Conservation (phyloP, 23 red algal genomes). For the Gracilaria caudata region DNA sequence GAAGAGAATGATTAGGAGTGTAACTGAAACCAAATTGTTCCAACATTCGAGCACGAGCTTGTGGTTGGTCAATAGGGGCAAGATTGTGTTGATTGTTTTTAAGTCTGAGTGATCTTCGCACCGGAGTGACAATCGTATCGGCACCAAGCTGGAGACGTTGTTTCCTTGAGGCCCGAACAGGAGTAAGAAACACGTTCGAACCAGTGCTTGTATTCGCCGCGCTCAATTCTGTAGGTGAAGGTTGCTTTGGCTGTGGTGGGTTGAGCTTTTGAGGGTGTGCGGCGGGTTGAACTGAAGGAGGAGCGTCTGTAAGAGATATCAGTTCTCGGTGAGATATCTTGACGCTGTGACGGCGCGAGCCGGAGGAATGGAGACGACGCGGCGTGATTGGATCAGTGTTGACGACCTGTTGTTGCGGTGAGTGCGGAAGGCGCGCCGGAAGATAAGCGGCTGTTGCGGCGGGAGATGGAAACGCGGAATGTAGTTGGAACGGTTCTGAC, state of each 20-base stretch:
- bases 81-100: background rate
- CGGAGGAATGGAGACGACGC: background rate
- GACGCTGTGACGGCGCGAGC: background rate
- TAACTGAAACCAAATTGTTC: constrained; percentile 16
- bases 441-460: background rate
- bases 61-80: constrained; percentile 10
- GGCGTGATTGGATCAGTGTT: background rate
- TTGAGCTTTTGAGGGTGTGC: background rate
- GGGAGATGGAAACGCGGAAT: background rate
- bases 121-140: constrained; percentile 50
- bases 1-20: constrained; percentile 10
- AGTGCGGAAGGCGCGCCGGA: background rate
- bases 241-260: background rate
- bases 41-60: constrained; percentile 35
- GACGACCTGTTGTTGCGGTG: background rate
- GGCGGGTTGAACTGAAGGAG: too few relatives aligned
- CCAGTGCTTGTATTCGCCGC: background rate
- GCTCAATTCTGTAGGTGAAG: background rate
- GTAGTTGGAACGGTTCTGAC: background rate
- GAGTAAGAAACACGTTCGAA: constrained; percentile 36
- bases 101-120: constrained; percentile 48
- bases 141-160: constrained; percentile 26
- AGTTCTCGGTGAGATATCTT: constrained; percentile 9
- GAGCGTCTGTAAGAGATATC: background rate
- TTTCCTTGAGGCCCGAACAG: constrained; percentile 33